Conservation (phyloP, 176 grass and related monocot species). For the Stipa capillata region DNA sequence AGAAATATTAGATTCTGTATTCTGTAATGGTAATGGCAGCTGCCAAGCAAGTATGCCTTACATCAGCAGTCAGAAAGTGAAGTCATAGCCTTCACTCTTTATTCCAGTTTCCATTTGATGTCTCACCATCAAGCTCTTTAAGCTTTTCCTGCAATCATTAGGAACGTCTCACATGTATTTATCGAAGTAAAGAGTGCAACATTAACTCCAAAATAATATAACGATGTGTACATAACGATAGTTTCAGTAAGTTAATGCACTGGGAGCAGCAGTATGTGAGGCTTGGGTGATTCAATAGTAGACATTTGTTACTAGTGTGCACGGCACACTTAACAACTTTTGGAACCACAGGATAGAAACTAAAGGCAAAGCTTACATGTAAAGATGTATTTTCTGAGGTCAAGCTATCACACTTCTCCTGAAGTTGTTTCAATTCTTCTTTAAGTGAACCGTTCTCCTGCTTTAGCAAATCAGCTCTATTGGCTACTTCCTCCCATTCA, state of each 20-base stretch:
- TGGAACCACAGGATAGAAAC: neutral
- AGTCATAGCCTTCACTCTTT: slow-evolving; percentile 19
- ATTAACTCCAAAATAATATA: slow-evolving; percentile 4
- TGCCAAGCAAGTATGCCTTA: slow-evolving; percentile 28
- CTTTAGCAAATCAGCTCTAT: slow-evolving; percentile 44
- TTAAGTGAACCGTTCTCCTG: slow-evolving; percentile 57
- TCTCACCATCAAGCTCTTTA: slow-evolving; percentile 47
- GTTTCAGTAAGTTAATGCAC: neutral
- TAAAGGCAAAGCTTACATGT: slow-evolving; percentile 38
- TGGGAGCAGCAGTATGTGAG: neutral
- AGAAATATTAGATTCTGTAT: neutral
- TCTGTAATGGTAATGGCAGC: neutral
- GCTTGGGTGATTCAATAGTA: neutral
- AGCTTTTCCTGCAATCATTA: slow-evolving; percentile 47
- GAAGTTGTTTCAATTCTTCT: slow-evolving; percentile 56
- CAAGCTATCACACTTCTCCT: slow-evolving; percentile 44
- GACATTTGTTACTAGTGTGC: neutral
- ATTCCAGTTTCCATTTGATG: slow-evolving; percentile 35
- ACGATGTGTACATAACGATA: neutral
- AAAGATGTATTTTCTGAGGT: slow-evolving; percentile 53
- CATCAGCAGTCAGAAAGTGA: slow-evolving; percentile 51
- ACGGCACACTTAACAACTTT: neutral
- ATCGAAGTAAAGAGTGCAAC: neutral
- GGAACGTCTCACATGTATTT: neutral
- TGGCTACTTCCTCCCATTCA: slow-evolving; percentile 62